phyloP scores from a whole-genome alignment of 805 yeast genomes.

The Starmera caribaea region DNA sequence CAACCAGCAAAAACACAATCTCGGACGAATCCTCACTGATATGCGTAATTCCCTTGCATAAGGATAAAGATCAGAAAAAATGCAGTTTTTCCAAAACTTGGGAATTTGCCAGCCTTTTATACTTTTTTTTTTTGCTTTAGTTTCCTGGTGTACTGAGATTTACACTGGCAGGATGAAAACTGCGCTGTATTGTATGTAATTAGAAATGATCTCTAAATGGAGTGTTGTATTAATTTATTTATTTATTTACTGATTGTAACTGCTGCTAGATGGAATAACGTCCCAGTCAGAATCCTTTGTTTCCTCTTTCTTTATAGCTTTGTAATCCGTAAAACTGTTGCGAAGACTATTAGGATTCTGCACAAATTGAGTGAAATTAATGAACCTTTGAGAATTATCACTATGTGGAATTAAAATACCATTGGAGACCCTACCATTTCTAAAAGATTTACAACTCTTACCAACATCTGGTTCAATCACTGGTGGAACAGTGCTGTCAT shows the following conservation, averaged over 20 bases:
- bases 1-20: slow-evolving; percentile 99
- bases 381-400: slow-evolving; percentile 6
- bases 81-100: not conserved
- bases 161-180: too few species aligned
- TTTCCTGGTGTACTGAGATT: too few species aligned
- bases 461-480: slow-evolving; percentile 1
- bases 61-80: slow-evolving; percentile 53
- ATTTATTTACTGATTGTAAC: too few species aligned
- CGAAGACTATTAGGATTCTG: slow-evolving; percentile 3
- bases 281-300: not conserved
- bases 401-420: slow-evolving; percentile 9
- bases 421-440: slow-evolving; percentile 3
- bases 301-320: not conserved
- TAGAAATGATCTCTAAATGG: too few species aligned
- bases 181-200: too few species aligned
- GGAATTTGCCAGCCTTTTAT: not conserved
- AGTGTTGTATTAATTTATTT: too few species aligned
- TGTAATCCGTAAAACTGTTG: slow-evolving; percentile 1
- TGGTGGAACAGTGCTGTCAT: slow-evolving; percentile 1
- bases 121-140: too few species aligned
- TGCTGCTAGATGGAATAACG: too few species aligned
- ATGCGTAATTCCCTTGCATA: slow-evolving; percentile 99
- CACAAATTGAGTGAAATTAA: slow-evolving; percentile 4
- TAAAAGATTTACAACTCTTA: slow-evolving; percentile 7
- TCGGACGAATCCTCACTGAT: slow-evolving; percentile 99